Percentiles rank a stretch among this genome's conserved stretches.
phyloP scores from a whole-genome alignment of 73 alveolate genomes.

The Blepharisma japonicum region DNA sequence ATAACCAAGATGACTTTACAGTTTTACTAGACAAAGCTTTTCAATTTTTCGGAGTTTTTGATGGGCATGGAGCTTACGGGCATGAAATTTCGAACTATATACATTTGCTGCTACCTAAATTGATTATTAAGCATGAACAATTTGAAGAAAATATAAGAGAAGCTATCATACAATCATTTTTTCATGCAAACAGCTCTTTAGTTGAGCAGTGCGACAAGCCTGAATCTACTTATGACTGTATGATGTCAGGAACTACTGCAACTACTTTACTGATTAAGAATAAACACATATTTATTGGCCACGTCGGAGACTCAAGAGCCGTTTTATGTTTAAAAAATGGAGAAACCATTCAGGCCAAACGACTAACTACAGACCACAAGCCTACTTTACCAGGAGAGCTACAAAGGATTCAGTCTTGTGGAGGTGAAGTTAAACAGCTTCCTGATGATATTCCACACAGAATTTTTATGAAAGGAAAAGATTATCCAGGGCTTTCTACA shows the following conservation, averaged over 20 bases:
- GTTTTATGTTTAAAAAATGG: slow-evolving; percentile 29
- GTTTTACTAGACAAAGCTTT: background rate
- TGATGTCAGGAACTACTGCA: background rate
- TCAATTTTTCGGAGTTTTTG: slow-evolving; percentile 47
- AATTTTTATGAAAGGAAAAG: slow-evolving; percentile 59
- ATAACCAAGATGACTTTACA: background rate
- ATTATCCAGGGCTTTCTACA: slow-evolving; percentile 70
- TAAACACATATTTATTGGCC: slow-evolving; percentile 39
- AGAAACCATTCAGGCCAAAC: background rate
- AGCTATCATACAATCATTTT: no score
- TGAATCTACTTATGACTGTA: background rate
- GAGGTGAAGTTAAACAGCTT: slow-evolving; percentile 51
- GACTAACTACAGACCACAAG: slow-evolving; percentile 54
- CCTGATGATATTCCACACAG: slow-evolving; percentile 61
- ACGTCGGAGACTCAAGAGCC: slow-evolving; percentile 64
- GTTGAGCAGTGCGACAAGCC: no score
- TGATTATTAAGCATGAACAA: background rate
- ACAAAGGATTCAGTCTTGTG: slow-evolving; percentile 37
- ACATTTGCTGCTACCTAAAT: slow-evolving; percentile 29
- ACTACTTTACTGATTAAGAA: background rate
- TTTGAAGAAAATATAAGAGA: no score
- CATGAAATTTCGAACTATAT: slow-evolving; percentile 48
- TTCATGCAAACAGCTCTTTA: no score
- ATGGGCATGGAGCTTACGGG: slow-evolving; percentile 58
- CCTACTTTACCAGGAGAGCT: slow-evolving; percentile 51